Evolutionary conservation across 495 filamentous ascomycete genomes (phyloP).

Genomic region (Trypethelium eluteriae): DNA sequence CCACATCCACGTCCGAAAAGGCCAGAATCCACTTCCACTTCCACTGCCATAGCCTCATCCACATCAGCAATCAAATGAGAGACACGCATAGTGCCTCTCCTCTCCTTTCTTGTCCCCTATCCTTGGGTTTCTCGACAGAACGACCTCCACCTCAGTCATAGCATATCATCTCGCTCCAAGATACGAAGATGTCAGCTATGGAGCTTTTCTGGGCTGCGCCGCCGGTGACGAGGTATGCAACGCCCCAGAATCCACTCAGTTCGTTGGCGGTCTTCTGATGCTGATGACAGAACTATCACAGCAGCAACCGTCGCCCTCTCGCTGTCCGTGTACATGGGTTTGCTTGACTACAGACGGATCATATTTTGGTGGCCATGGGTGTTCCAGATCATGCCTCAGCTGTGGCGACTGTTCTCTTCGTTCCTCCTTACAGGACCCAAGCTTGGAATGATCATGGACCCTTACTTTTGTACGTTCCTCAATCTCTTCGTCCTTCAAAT

Average conservation of each 20-base stretch:
- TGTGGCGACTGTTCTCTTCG: constrained; percentile 61
- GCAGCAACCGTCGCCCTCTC: constrained; percentile 57
- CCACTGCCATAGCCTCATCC: no score
- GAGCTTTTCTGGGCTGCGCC: constrained; percentile 65
- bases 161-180: background rate
- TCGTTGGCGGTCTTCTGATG: constrained; percentile 33
- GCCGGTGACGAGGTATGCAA: constrained; percentile 58
- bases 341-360: constrained; percentile 49
- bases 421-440: constrained; percentile 63
- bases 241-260: background rate
- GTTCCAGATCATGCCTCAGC: constrained; percentile 57
- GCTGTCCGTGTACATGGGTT: constrained; percentile 50
- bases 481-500: background rate
- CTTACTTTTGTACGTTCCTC: constrained; percentile 62
- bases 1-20: background rate
- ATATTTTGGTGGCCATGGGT: constrained; percentile 51
- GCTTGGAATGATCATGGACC: constrained; percentile 66
- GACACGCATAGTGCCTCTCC: background rate
- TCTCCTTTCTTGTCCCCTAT: background rate
- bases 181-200: constrained; percentile 36
- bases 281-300: constrained; percentile 59
- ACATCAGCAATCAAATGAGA: background rate
- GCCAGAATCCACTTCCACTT: background rate
- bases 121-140: no score
- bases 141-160: no score